Conservation (phyloP, 371 early-diverging fungal species). For the Actinomucor elegans region DNA sequence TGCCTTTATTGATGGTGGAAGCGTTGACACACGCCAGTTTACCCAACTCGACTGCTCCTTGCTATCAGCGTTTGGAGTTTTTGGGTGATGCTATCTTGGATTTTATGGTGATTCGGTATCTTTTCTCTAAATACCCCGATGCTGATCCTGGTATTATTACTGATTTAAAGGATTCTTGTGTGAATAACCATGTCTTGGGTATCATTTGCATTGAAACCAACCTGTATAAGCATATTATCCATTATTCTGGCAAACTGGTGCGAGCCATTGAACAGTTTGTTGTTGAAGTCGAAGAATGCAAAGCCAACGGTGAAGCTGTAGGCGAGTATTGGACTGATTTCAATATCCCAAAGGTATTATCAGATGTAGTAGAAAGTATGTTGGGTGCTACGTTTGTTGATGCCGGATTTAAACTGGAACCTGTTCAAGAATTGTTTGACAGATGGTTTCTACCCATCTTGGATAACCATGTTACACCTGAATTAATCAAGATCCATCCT, state of each 20-base stretch:
- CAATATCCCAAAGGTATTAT: constrained; percentile 82
- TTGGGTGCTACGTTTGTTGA: constrained; percentile 91
- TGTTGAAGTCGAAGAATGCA: constrained; percentile 39
- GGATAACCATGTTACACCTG: constrained; percentile 55
- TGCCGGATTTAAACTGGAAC: constrained; percentile 64
- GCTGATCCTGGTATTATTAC: constrained; percentile 72
- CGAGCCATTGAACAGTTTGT: constrained; percentile 51
- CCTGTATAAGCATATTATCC: constrained; percentile 67
- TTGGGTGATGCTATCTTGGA: constrained; percentile 94
- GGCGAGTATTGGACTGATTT: constrained; percentile 74
- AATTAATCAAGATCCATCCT: constrained; percentile 56
- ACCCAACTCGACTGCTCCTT: constrained; percentile 54
- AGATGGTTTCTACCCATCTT: constrained; percentile 54
- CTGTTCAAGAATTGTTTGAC: constrained; percentile 50
- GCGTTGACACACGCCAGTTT: constrained; percentile 88
- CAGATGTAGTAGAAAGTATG: constrained; percentile 87
- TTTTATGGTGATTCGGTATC: constrained; percentile 73
- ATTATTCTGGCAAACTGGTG: constrained; percentile 57
- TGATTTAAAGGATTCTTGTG: constrained; percentile 81
- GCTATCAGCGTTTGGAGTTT: constrained; percentile 93
- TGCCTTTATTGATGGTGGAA: constrained; percentile 65
- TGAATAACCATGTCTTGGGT: constrained; percentile 84
- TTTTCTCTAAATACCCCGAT: constrained; percentile 60
- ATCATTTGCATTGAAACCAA: constrained; percentile 65
- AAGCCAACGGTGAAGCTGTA: constrained; percentile 30